These are phyloP conservation scores for Brachypodium distachyon DNA, from an alignment of 202 grass and related monocot genomes.

Conservation along the genomic window DNA sequence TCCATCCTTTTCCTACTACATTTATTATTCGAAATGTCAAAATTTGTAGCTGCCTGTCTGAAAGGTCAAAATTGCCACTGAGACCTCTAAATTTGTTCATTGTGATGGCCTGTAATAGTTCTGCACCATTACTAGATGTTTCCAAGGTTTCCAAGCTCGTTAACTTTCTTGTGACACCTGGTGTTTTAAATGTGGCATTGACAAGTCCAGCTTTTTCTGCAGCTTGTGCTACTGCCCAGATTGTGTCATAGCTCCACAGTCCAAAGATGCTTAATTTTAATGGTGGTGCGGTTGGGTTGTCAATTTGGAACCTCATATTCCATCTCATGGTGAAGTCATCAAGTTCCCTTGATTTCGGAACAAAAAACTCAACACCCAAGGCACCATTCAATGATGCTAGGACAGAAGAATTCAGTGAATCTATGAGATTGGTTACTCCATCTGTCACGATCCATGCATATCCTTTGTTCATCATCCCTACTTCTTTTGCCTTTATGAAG, in stretches of 20 bases:
- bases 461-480: conserved; percentile 52
- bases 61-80: conserved; percentile 32
- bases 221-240: conserved; percentile 45
- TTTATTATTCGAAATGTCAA: conserved; percentile 42
- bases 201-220: conserved; percentile 15
- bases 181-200: neutral
- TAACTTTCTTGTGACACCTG: neutral
- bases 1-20: conserved; percentile 27
- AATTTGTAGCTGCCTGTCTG: conserved; percentile 29
- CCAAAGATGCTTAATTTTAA: neutral
- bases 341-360: conserved; percentile 21
- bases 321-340: conserved; percentile 39
- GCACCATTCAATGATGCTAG: conserved; percentile 26
- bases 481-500: conserved; percentile 26
- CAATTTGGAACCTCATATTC: conserved; percentile 24
- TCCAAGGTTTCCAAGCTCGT: conserved; percentile 7
- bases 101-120: conserved; percentile 29
- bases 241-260: conserved; percentile 58
- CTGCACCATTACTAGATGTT: conserved; percentile 26
- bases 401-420: conserved; percentile 11
- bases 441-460: conserved; percentile 48
- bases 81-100: conserved; percentile 44
- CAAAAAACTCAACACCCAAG: conserved; percentile 27
- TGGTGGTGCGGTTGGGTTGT: conserved; percentile 14
- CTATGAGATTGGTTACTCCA: conserved; percentile 24